phyloP scores from a whole-genome alignment of 352 stramenopile species.

The Phytophthora palmivora region DNA sequence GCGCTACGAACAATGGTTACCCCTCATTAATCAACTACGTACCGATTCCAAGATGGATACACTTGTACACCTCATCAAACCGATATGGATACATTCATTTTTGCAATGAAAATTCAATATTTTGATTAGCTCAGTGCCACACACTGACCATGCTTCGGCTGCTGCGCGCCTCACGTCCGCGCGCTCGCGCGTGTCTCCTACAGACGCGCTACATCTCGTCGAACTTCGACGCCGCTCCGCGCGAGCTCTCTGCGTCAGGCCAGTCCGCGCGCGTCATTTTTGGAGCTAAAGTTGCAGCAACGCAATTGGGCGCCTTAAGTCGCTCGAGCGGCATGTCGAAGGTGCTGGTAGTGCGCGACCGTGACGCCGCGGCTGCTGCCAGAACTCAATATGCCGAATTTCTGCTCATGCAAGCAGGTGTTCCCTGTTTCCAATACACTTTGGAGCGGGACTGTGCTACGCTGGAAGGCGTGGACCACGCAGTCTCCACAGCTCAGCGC shows the following conservation, averaged over 20 bases:
- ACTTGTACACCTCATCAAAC: not conserved
- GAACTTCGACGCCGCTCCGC: constrained; percentile 47
- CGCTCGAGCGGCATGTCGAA: constrained; percentile 56
- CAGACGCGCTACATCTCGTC: constrained; percentile 36
- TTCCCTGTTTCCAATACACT: constrained; percentile 82
- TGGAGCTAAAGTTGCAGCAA: constrained; percentile 51
- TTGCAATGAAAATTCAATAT: not conserved
- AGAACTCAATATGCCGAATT: constrained; percentile 79
- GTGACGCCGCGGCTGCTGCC: constrained; percentile 55
- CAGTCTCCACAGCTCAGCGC: constrained; percentile 54
- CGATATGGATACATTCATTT: constrained; percentile 3
- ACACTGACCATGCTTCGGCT: constrained; percentile 14
- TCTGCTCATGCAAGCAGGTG: constrained; percentile 67
- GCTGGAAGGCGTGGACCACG: constrained; percentile 60
- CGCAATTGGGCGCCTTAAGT: constrained; percentile 48
- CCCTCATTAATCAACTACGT: no score
- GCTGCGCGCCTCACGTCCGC: constrained; percentile 2
- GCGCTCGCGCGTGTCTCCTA: not conserved
- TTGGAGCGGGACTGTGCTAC: constrained; percentile 74
- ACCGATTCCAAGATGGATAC: no score
- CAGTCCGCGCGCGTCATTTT: constrained; percentile 60
- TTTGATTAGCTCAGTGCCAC: not conserved
- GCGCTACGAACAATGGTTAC: not conserved
- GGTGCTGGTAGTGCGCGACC: constrained; percentile 77
- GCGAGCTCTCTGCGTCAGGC: constrained; percentile 46